These are phyloP conservation scores for Didymella pinodella DNA, from an alignment of 2,329 filamentous ascomycete species.

Conservation along the genomic window DNA sequence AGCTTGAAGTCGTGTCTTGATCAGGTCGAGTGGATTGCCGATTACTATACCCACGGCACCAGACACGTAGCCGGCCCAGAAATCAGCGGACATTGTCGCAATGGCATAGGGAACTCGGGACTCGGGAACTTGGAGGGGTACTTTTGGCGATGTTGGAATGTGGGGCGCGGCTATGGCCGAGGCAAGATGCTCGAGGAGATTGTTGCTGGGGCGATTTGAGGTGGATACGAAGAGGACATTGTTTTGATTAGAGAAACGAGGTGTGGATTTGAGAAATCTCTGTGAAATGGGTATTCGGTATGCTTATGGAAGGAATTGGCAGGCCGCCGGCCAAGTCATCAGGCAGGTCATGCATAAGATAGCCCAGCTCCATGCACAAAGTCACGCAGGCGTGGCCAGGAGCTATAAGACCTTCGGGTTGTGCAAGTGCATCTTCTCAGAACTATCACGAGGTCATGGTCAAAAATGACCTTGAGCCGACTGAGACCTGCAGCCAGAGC, in stretches of 20 bases:
- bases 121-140: conserved; percentile 21
- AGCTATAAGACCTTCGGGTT: background rate
- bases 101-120: conserved; percentile 13
- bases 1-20: conserved; percentile 84
- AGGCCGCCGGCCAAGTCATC: no score
- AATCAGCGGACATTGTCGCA: conserved; percentile 78
- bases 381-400: background rate
- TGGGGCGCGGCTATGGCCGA: conserved; percentile 27
- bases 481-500: no score
- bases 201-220: conserved; percentile 20
- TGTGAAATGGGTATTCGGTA: background rate
- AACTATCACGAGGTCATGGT: no score
- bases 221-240: conserved; percentile 12
- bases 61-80: conserved; percentile 91
- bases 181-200: conserved; percentile 15
- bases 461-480: no score
- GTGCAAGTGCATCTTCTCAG: no score
- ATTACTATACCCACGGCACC: conserved; percentile 87
- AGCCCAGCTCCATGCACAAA: background rate
- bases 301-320: background rate
- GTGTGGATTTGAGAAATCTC: background rate
- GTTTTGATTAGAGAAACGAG: conserved; percentile 7
- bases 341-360: background rate
- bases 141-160: conserved; percentile 21
- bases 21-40: conserved; percentile 82